Conservation (phyloP, 2,329 filamentous ascomycete species). For the Fusarium sterilihyphosum region DNA sequence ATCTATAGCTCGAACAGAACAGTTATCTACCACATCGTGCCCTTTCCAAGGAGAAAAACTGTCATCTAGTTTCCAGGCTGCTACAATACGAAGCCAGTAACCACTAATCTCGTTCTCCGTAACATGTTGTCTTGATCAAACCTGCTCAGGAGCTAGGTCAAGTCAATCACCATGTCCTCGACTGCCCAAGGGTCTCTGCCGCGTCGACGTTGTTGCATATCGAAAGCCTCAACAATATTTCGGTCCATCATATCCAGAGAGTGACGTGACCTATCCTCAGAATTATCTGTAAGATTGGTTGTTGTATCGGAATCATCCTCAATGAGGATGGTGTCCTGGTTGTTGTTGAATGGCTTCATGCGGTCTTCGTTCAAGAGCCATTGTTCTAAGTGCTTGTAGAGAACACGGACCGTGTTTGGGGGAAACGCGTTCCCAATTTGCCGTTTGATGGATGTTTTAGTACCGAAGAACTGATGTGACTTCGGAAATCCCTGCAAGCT, state of each 20-base stretch:
- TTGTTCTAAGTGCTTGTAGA: slow-evolving; percentile 59
- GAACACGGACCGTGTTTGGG: slow-evolving; percentile 61
- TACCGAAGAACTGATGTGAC: slow-evolving; percentile 65
- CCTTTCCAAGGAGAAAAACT: slow-evolving; percentile 7
- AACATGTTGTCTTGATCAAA: not conserved
- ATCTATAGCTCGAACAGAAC: not conserved
- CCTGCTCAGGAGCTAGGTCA: slow-evolving; percentile 23
- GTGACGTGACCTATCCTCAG: not conserved
- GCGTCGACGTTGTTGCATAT: not conserved
- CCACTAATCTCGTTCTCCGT: not conserved
- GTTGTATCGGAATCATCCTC: slow-evolving; percentile 39
- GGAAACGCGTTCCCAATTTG: slow-evolving; percentile 87
- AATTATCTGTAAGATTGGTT: not conserved
- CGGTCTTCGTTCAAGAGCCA: slow-evolving; percentile 59
- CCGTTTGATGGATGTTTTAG: slow-evolving; percentile 56
- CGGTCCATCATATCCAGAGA: slow-evolving; percentile 43
- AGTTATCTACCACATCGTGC: not conserved
- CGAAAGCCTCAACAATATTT: not conserved
- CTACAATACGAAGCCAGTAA: not conserved
- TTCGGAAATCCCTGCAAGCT: slow-evolving; percentile 75
- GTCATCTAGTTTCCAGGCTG: not conserved
- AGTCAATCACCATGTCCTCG: slow-evolving; percentile 32
- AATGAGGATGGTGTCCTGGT: slow-evolving; percentile 38
- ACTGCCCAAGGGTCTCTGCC: not conserved
- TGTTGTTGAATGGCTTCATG: slow-evolving; percentile 35